Percentiles rank a stretch among this genome's conserved stretches.
These are phyloP conservation scores for Pichia sp. DNA, from an alignment of 1,139 yeast species.

Conservation along the genomic window DNA sequence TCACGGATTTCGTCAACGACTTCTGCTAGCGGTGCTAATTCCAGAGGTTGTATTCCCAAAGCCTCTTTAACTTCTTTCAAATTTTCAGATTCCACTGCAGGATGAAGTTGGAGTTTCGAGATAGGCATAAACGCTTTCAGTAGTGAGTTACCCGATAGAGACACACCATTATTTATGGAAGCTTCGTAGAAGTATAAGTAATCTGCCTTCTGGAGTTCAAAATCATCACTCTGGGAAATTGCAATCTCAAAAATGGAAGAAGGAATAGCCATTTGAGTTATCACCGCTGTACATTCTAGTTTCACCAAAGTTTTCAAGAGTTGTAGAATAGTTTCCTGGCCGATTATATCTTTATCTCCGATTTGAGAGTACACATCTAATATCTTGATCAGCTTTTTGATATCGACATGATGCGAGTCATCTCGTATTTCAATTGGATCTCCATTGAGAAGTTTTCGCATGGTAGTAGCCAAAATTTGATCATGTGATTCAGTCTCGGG, in stretches of 20 bases:
- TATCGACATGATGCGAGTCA: conserved; percentile 14
- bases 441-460: conserved; percentile 23
- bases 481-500: conserved; percentile 10
- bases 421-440: conserved; percentile 22
- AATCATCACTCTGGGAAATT: conserved; percentile 1
- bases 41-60: conserved; percentile 1
- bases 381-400: conserved; percentile 13
- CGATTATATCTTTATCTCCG: conserved; percentile 12
- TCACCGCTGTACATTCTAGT: conserved; percentile 13
- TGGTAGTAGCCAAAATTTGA: conserved; percentile 13
- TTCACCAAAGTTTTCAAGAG: conserved; percentile 16
- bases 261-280: conserved; percentile 13
- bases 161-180: conserved; percentile 12
- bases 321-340: conserved; percentile 5
- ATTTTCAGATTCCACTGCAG: conserved; percentile 12
- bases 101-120: conserved; percentile 13
- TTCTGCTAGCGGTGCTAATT: conserved; percentile 10
- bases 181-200: conserved; percentile 17
- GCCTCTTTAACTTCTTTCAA: conserved; percentile 7
- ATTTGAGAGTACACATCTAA: conserved; percentile 14
- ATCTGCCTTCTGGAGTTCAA: conserved; percentile 16
- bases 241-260: conserved; percentile 10
- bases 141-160: conserved; percentile 14
- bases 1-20: conserved; percentile 14
- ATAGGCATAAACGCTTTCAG: conserved; percentile 18